Evolutionary conservation across 805 yeast species (phyloP).

Genomic region (Maudiozyma barnettii): DNA sequence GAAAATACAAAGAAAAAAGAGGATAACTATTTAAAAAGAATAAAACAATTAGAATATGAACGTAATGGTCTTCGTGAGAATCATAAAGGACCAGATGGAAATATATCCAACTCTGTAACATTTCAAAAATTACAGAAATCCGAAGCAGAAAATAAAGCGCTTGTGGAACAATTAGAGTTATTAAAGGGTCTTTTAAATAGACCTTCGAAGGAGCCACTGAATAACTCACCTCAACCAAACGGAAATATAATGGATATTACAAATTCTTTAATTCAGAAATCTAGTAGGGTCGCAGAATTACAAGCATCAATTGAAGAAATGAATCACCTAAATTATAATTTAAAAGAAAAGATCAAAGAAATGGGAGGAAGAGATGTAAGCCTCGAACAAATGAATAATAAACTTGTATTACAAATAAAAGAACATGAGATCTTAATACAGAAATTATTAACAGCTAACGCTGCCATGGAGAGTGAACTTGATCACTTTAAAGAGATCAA

Average conservation of each 20-base stretch:
- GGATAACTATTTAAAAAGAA: conserved; percentile 11
- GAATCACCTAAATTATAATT: conserved; percentile 6
- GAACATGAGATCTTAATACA: conserved; percentile 14
- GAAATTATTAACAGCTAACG: conserved; percentile 10
- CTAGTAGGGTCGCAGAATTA: conserved; percentile 15
- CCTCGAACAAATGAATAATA: conserved; percentile 18
- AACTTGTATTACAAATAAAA: conserved; percentile 15
- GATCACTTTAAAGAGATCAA: conserved; percentile 11
- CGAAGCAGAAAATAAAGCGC: conserved; percentile 4
- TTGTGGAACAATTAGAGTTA: conserved; percentile 7
- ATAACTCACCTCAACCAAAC: not conserved
- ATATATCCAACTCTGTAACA: no score
- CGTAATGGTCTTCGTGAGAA: not conserved
- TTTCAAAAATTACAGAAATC: not conserved
- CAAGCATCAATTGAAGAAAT: conserved; percentile 16
- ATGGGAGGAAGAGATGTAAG: conserved; percentile 8
- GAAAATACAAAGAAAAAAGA: conserved; percentile 34
- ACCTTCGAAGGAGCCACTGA: not conserved
- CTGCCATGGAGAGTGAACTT: conserved; percentile 11
- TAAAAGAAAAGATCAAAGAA: conserved; percentile 8
- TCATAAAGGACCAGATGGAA: not conserved
- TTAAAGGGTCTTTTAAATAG: not conserved
- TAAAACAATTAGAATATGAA: conserved; percentile 9
- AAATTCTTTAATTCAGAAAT: conserved; percentile 16
- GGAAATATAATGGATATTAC: conserved; percentile 8